Base-by-base conservation (phyloP, 2,329 filamentous ascomycete species). In the Ophiostoma sp. region DNA sequence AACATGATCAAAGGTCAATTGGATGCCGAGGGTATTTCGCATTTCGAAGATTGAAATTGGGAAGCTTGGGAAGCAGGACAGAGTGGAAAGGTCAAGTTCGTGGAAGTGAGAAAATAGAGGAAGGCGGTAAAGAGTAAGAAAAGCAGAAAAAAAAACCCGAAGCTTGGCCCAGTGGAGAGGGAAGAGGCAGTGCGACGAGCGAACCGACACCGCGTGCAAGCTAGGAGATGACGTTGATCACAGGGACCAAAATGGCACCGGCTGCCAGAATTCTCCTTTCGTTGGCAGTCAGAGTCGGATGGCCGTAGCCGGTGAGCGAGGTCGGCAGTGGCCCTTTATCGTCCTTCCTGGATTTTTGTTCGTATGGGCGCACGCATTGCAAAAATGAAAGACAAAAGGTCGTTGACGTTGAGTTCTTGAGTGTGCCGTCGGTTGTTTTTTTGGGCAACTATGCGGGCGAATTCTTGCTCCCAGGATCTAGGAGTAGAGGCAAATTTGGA, bases 191-290 rank as follows among this genome's bases (percentile, higher is more conserved):
- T 42, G 61, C 36, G 61, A 45, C n/a, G n/a, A n/a, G n/a, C n/a
- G n/a, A n/a, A n/a, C 22, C 36, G 4, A 45, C 22, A 42, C n/a
- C 31, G 36, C 61, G 12, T 45, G n/a, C 36, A n/a, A n/a, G 57
- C 31, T 59, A 42, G 50, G 22, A 42, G 36, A 55, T 55, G 66
- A 55, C 66, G 66, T 69, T 39, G 66, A 31, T 39, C 48, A 52
- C 42, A 55, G 31, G 66, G 22, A 33, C 25, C 28, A 28, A 52
- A 39, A 19, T 48, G 64, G 22, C 36, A n/a, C 6, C n/a, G 42
- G 8, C 31, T 33, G 19, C 66, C 66, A 69, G 8, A 28, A 52
- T 42, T 22, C n/a, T 39, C 31, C 19, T 57, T 36, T 36, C n/a
- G 22, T 39, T 48, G 52, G 63, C 39, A 57, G 52, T 61, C 33